Evolutionary conservation across 164 flowering plant species (phyloP).

Genomic region (Piper betle): DNA sequence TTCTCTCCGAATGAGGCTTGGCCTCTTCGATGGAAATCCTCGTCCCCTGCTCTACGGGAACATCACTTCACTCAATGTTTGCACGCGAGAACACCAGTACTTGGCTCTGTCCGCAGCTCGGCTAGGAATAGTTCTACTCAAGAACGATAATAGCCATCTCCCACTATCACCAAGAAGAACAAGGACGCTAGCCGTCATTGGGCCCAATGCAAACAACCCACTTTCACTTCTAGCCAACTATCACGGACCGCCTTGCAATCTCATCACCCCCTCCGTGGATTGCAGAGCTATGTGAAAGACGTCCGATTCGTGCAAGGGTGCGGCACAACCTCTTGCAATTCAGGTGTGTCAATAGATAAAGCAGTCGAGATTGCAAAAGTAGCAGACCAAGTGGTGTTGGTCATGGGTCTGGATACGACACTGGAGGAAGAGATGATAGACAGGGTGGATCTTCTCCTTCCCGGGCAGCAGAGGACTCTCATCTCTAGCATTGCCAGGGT

Average conservation of each 20-base stretch:
- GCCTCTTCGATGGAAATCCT: constrained; percentile 68
- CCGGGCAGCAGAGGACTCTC: constrained; percentile 55
- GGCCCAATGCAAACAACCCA: constrained; percentile 54
- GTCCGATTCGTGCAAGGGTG: constrained; percentile 38
- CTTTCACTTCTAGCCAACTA: constrained; percentile 54
- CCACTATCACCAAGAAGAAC: constrained; percentile 33
- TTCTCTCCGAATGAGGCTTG: constrained; percentile 65
- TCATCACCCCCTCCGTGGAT: constrained; percentile 36
- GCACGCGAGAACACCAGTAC: constrained; percentile 36
- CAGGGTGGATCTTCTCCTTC: constrained; percentile 42
- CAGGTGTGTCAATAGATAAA: constrained; percentile 19
- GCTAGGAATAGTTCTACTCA: constrained; percentile 52
- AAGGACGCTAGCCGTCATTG: constrained; percentile 49
- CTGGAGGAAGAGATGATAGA: constrained; percentile 55
- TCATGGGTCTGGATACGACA: constrained; percentile 72
- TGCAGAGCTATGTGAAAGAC: constrained; percentile 26
- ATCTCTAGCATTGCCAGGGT: constrained; percentile 39
- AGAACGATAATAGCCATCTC: constrained; percentile 43
- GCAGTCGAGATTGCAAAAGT: constrained; percentile 45
- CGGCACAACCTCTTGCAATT: constrained; percentile 30
- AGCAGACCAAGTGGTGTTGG: constrained; percentile 50
- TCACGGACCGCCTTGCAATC: constrained; percentile 50
- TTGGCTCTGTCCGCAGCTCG: constrained; percentile 62
- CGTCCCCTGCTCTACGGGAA: constrained; percentile 25
- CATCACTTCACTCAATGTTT: constrained; percentile 28